Evolutionary conservation across 805 yeast genomes (phyloP).

Genomic region (Citeromyces matritensis): DNA sequence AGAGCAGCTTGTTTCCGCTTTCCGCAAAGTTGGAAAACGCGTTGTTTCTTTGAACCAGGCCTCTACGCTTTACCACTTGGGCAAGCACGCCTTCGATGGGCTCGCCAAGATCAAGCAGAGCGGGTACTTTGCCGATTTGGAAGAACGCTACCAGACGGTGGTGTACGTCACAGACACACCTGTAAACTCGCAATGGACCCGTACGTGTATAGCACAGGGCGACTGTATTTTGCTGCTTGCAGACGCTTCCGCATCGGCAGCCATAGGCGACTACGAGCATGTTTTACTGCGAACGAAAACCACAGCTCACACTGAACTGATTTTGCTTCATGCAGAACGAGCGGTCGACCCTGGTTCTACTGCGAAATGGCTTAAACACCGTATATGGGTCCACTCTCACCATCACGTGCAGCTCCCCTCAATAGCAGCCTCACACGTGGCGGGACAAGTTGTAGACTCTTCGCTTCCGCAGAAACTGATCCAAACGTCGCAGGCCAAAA

Average conservation of each 20-base stretch:
- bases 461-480: conserved; percentile 1
- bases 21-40: conserved; percentile 53
- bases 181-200: conserved; percentile 76
- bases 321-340: conserved; percentile 71
- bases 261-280: conserved; percentile 77
- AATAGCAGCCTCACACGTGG: too few relatives aligned
- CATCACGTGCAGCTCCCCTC: conserved; percentile 57
- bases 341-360: conserved; percentile 79
- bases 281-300: conserved; percentile 61
- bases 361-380: conserved; percentile 64
- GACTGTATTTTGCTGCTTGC: conserved; percentile 87
- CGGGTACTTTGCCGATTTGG: conserved; percentile 83
- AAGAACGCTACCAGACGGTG: conserved; percentile 78
- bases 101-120: conserved; percentile 74
- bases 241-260: conserved; percentile 60
- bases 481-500: conserved; percentile 4
- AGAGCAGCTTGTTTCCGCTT: conserved; percentile 50
- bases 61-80: conserved; percentile 63
- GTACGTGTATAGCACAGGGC: conserved; percentile 86
- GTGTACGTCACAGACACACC: conserved; percentile 82
- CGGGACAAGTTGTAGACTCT: not conserved
- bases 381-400: conserved; percentile 87
- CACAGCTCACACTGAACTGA: conserved; percentile 77
- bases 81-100: conserved; percentile 86
- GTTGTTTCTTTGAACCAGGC: conserved; percentile 79